Evolutionary conservation across 1,139 yeast genomes (phyloP), one percentile per base, ranked within the genome.

Genomic region (Geotrichum restrictum): DNA sequence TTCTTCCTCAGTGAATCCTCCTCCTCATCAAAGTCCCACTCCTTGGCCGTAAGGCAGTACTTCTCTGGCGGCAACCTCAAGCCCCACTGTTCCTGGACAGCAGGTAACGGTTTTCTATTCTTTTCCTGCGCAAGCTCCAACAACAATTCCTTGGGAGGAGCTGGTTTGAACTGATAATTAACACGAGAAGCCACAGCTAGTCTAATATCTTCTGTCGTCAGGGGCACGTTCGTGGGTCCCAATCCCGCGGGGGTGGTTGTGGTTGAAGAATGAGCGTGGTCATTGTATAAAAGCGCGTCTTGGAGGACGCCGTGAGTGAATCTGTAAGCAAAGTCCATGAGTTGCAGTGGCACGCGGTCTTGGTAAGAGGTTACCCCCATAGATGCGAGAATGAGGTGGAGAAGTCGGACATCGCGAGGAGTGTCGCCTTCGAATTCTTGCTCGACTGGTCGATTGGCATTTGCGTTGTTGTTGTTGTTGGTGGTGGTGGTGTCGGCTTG

Each of bases 1-100:
- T 41, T 52, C 55, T 45, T 52, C 46, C 45, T 60, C 36, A 53
- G 63, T 43, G 71, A 69, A 49, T 74, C 78, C 31, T 64, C 67
- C 52, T 75, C 77, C 38, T 77, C 81, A 34, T 76, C 76, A 45
- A 76, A 61, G 37, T 80, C 83, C 83, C 89, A 84, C 60, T 87
- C 93, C 59, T 79, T 78, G 1, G 88, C 89, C 0, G 96, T 89
- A 53, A 93, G 72, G 69, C 98, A 93, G 72, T 89, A 91, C 78
- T 91, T 93, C 73, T 93, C 98, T 8, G 98, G 98, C 3, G 99
- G 99, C 53, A 94, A 75, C 58, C 97, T 80, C 53, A 93, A 77
- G 21, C 98, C 98, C 85, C 93, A 91, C 53, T 85, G 81, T 27
- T 95, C 94, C 68, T 89, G 83, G 31, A 93, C 93, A 7, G 94